Evolutionary conservation across 306 rosid genomes (phyloP), one percentile per base, ranked within the genome.

Genomic region (Coriaria nepalensis): DNA sequence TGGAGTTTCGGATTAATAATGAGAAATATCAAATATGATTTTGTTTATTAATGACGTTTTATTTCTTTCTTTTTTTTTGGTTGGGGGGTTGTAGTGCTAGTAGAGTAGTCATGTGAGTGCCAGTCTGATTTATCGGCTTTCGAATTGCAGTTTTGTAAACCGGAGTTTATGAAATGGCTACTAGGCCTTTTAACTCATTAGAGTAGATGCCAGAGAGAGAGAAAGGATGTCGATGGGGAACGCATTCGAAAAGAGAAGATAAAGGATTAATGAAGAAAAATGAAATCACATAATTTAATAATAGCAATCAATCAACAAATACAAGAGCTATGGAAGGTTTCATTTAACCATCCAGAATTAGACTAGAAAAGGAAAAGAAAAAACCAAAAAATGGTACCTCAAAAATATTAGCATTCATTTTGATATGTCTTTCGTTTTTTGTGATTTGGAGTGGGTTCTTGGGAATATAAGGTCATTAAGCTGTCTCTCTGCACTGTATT

Each of bases 401-500:
- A 47, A 11, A 57, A 39, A 45, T 5, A 38, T 56, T 50, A 57
- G 45, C 68, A 48, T 61, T 77, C 90, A 35, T 60, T 86, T 62
- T 71, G 86, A 53, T 75, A 68, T 6, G 83, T 51, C 65, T 79
- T 74, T 79, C 69, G 54, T 37, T 59, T 69, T 79, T 64, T 62
- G 86, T 48, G 69, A 73, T 73, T 68, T 84, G 29, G 78, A 77
- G 41, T 67, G 80, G 43, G 33, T 73, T 70, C 76, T 77, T 34
- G 95, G 81, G 68, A 90, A 85, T 35, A 90, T 60, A 54, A 85
- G 43, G 66, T 85, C 87, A 64, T 81, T 81, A 57, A 90, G 80
- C 40, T 77, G 92, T 59, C 84, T 79, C 77, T 90, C 95, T 0
- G 98, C 98, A 46, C 92, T 56, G 61, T 77, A 84, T 55, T 84